A percentile compares a stretch with the other conserved stretches of the same genome.
Evolutionary conservation across 2,329 filamentous ascomycete genomes (phyloP).

Genomic region (Pseudogymnoascus sp.): DNA sequence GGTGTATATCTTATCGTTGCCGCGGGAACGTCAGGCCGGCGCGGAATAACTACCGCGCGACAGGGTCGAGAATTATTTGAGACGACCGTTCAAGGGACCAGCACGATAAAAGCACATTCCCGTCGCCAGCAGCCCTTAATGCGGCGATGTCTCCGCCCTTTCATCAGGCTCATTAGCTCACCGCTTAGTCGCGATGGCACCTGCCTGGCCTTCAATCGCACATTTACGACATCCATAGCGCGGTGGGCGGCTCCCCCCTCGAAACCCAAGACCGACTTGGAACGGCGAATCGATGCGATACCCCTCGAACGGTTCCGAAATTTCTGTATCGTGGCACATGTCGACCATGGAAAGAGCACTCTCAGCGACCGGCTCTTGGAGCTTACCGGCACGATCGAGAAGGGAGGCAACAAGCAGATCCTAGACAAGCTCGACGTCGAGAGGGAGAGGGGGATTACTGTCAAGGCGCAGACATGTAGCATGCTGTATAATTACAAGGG

Average conservation of each 20-base stretch:
- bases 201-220: conserved; percentile 15
- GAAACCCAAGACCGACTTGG: conserved; percentile 39
- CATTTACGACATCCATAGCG: conserved; percentile 28
- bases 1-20: conserved; percentile 7
- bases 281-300: conserved; percentile 62
- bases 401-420: conserved; percentile 87
- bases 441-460: conserved; percentile 90
- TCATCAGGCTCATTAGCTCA: conserved; percentile 31
- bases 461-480: conserved; percentile 96
- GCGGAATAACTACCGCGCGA: conserved; percentile 9
- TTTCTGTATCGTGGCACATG: conserved; percentile 97
- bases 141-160: conserved; percentile 32
- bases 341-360: conserved; percentile 98
- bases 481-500: conserved; percentile 91
- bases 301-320: conserved; percentile 80
- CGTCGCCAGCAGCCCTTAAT: conserved; percentile 23
- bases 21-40: neutral
- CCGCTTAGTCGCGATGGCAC: conserved; percentile 27
- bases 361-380: conserved; percentile 89
- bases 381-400: conserved; percentile 84
- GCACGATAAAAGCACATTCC: neutral
- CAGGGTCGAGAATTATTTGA: conserved; percentile 9
- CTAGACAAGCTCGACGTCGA: conserved; percentile 97
- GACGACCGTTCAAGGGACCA: neutral
- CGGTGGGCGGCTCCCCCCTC: conserved; percentile 24